Percentiles rank a stretch among this genome's conserved stretches.
Conservation (phyloP, 164 flowering plant genomes). For the Magnolia officinalis region DNA sequence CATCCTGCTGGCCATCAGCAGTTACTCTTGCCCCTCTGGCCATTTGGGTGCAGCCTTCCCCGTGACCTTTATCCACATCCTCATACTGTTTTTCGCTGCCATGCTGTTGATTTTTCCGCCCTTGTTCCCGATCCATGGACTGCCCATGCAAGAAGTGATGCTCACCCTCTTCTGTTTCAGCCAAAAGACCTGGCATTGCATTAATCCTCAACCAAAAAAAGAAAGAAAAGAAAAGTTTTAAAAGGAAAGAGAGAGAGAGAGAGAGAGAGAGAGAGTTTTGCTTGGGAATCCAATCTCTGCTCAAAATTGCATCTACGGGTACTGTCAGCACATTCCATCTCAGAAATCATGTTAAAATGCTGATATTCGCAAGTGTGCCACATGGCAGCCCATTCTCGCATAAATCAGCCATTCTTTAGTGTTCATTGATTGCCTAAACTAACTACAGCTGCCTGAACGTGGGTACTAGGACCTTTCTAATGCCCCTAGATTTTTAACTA, state of each 20-base stretch:
- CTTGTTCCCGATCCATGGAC: conserved; percentile 34
- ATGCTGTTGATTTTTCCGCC: conserved; percentile 20
- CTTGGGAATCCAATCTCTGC: no score
- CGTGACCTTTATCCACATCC: conserved; percentile 3
- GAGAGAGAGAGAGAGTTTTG: not conserved
- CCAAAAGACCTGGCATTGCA: not conserved
- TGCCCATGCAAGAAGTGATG: conserved; percentile 34
- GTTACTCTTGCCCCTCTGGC: conserved; percentile 14
- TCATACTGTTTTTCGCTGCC: conserved; percentile 16
- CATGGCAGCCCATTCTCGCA: no score
- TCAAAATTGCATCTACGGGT: no score
- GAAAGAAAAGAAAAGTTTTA: no score
- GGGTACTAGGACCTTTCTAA: no score
- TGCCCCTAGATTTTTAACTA: no score
- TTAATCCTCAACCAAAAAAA: not conserved
- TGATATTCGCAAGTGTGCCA: no score
- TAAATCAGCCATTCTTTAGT: no score
- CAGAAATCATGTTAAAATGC: no score
- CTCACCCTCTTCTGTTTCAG: conserved; percentile 35
- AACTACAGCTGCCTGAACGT: no score
- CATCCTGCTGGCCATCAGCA: conserved; percentile 21
- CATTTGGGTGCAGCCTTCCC: conserved; percentile 17
- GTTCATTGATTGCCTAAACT: no score
- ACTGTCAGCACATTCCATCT: no score
- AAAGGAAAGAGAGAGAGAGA: not conserved